Base-by-base conservation (phyloP, 2,329 filamentous ascomycete species). In the Fusarium brachygibbosum region DNA sequence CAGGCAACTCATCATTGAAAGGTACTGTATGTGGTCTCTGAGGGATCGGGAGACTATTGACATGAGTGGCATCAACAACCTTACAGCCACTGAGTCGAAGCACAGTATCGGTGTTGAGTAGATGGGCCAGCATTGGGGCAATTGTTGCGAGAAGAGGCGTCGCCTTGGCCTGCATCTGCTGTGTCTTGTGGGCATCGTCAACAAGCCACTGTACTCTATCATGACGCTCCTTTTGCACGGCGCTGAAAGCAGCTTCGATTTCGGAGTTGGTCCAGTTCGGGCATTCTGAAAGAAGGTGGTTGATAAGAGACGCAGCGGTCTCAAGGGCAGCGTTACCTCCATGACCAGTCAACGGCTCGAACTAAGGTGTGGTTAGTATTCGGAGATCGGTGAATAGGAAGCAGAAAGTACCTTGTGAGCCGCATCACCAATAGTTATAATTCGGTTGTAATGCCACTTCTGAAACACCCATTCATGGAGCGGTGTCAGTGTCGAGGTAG, bases 401-500 rank as follows among this genome's bases (percentile, higher is more conserved):
- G 6, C 2, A 13, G 3, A 2, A 7, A 12, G 3, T 62, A 62
- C 63, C 35, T 66, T 67, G 10, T 66, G 63, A 8, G 63, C 56
- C 0, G 63, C 63, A 25, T 66, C 63, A 0, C 63, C 63, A 3
- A 67, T 45, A 0, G 45, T 63, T 0, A 67, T 51, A 0, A 53
- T 63, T 0, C 63, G 57, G 10, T 51, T 50, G 1, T 48, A 66
- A 5, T 67, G 25, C 63, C 63, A 67, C 14, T 25, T 56, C 1
- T 61, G 13, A 4, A 63, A 66, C 3, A 52, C 56, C 12, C 45
- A 4, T 1, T 67, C 63, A 8, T 67, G 62, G 0, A 66, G 56
- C 1, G 63, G 57, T 0, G 55, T 66, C 0, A 66, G 8, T 0
- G 45, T 41, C 3, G 63, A 57, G 3, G 11, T 46, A 0, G 50